Evolutionary conservation across 2,329 filamentous ascomycete species (phyloP).

Genomic region (Aspergillus melleus): DNA sequence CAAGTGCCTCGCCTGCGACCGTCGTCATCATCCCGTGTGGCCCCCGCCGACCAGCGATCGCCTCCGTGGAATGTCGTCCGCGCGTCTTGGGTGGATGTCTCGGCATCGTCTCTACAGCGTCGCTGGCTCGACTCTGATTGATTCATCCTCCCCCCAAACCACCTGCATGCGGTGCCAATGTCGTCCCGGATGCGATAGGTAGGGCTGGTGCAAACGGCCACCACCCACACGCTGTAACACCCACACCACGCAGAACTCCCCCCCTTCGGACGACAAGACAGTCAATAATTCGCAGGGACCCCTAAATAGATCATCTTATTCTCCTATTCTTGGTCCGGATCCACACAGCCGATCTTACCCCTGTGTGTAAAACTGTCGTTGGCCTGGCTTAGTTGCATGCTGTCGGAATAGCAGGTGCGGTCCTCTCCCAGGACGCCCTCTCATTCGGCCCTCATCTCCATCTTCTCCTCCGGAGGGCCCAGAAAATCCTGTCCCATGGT

Average conservation of each 20-base stretch:
- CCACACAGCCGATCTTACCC: constrained; percentile 11
- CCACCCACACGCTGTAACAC: background rate
- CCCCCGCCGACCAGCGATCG: constrained; percentile 6
- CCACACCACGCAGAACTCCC: too few species aligned
- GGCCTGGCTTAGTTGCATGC: constrained; percentile 1
- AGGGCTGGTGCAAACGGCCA: background rate
- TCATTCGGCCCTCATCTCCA: constrained; percentile 4
- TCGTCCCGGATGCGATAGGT: background rate
- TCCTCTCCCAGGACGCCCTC: background rate
- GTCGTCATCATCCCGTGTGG: constrained; percentile 13
- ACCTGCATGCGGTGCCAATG: background rate
- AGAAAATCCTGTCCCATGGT: constrained; percentile 10
- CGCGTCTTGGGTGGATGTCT: constrained; percentile 5
- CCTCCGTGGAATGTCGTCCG: constrained; percentile 5
- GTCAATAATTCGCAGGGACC: background rate
- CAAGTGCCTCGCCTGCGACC: constrained; percentile 5
- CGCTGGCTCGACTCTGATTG: background rate
- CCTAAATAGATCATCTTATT: background rate
- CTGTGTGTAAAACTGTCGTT: constrained; percentile 5
- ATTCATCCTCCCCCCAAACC: background rate
- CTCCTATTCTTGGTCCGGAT: constrained; percentile 7
- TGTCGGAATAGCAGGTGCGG: constrained; percentile 1
- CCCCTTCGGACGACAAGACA: background rate
- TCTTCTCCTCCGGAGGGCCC: constrained; percentile 5
- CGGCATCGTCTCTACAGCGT: background rate